Evolutionary conservation across 225 moss, liverwort and hornwort species (phyloP).

Genomic region (Straminergon stramineum): DNA sequence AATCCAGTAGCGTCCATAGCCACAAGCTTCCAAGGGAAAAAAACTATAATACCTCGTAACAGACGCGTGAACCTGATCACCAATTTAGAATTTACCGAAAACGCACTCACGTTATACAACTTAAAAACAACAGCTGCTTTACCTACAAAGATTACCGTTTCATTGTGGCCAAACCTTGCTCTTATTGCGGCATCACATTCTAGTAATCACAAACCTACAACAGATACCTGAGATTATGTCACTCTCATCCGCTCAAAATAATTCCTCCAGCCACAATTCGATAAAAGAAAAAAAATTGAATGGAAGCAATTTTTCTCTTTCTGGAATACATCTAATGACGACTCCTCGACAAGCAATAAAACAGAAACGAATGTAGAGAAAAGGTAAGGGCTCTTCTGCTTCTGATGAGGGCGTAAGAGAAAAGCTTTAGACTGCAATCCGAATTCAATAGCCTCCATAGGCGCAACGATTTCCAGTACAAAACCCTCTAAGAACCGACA

Average conservation of each 20-base stretch:
- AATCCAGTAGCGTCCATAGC: not conserved
- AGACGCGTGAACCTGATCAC: not conserved
- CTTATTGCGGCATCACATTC: not conserved
- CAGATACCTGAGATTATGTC: not conserved
- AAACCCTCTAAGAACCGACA: not conserved
- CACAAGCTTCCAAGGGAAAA: not conserved
- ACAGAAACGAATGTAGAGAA: not conserved
- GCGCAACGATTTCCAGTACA: not conserved
- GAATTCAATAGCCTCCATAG: not conserved
- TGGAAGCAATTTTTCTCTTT: not conserved
- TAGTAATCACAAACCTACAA: not conserved
- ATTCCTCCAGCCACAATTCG: not conserved
- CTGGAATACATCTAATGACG: not conserved
- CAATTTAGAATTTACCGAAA: not conserved
- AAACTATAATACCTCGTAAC: not conserved
- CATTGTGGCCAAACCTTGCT: not conserved
- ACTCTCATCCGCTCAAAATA: not conserved
- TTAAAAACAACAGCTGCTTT: not conserved
- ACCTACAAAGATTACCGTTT: not conserved
- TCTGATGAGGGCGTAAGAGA: not conserved
- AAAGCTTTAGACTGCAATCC: not conserved
- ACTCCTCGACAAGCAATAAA: not conserved
- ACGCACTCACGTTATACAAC: not conserved
- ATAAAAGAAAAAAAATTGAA: not conserved
- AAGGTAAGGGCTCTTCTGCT: not conserved